phyloP scores from a whole-genome alignment of 73 alveolate genomes.

The Tetrahymena malaccensis region DNA sequence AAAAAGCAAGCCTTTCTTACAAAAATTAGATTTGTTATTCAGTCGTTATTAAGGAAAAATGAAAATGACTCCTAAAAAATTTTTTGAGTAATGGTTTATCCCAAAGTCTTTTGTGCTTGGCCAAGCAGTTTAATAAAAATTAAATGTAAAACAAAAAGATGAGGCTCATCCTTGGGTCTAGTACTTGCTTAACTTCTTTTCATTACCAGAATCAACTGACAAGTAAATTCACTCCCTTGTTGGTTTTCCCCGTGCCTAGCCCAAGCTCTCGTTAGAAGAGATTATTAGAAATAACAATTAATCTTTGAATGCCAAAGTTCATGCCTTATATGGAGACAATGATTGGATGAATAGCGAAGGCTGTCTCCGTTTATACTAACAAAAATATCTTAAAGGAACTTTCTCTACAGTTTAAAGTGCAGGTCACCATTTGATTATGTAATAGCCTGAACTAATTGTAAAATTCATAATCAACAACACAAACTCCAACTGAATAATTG shows the following conservation, averaged over 20 bases:
- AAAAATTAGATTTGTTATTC: not conserved
- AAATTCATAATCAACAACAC: not conserved
- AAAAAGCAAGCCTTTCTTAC: not conserved
- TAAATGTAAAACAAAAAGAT: not conserved
- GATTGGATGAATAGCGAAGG: not conserved
- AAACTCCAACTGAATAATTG: not conserved
- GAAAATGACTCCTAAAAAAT: not conserved
- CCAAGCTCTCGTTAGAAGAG: not conserved
- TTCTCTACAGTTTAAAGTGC: not conserved
- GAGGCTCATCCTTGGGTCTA: not conserved
- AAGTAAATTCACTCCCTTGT: not conserved
- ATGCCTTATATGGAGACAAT: not conserved
- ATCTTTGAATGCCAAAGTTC: not conserved
- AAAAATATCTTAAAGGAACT: not conserved
- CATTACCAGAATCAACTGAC: not conserved
- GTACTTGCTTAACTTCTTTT: not conserved
- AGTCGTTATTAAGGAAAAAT: not conserved
- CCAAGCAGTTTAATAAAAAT: not conserved
- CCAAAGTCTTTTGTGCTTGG: not conserved
- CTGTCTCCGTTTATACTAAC: not conserved
- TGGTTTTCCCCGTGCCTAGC: not conserved
- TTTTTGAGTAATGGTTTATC: not conserved
- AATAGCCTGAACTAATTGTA: not conserved
- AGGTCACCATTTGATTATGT: not conserved
- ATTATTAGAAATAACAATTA: not conserved